phyloP scores from a whole-genome alignment of 805 yeast genomes.

The Saccharomycopsis fibuligera region DNA sequence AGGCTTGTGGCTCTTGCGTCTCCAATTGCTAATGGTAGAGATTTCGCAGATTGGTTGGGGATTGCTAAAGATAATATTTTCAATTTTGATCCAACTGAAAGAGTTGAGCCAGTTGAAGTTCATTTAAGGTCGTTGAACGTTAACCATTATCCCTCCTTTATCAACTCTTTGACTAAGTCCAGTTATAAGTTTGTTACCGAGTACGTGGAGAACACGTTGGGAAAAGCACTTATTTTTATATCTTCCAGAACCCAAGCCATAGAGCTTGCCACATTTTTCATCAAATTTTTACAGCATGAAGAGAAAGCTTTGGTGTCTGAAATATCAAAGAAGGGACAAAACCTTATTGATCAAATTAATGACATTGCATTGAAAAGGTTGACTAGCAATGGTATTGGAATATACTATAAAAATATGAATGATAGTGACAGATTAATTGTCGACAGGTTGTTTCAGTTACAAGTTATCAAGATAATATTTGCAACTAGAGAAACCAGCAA shows the following conservation, averaged over 20 bases:
- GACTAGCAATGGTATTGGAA: conserved; percentile 57
- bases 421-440: conserved; percentile 47
- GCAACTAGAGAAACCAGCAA: conserved; percentile 53
- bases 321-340: conserved; percentile 31
- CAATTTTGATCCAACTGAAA: conserved; percentile 63
- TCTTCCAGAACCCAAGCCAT: conserved; percentile 49
- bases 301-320: conserved; percentile 32
- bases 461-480: conserved; percentile 49
- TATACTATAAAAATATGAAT: conserved; percentile 52
- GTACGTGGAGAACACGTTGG: conserved; percentile 26
- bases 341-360: conserved; percentile 36
- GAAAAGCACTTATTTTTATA: conserved; percentile 46
- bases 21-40: conserved; percentile 68
- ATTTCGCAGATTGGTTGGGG: conserved; percentile 84
- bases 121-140: conserved; percentile 45
- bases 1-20: conserved; percentile 67
- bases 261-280: conserved; percentile 42
- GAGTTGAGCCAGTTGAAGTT: conserved; percentile 51
- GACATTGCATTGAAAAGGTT: conserved; percentile 43
- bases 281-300: conserved; percentile 33
- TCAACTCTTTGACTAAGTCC: conserved; percentile 45
- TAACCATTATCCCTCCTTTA: conserved; percentile 45
- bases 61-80: conserved; percentile 52
- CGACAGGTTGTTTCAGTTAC: conserved; percentile 43
- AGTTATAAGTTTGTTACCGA: conserved; percentile 37